Percentiles rank a stretch among this genome's conserved stretches.
phyloP scores from a whole-genome alignment of 192 early-diverging fungal species.

The Coemansia sp. region DNA sequence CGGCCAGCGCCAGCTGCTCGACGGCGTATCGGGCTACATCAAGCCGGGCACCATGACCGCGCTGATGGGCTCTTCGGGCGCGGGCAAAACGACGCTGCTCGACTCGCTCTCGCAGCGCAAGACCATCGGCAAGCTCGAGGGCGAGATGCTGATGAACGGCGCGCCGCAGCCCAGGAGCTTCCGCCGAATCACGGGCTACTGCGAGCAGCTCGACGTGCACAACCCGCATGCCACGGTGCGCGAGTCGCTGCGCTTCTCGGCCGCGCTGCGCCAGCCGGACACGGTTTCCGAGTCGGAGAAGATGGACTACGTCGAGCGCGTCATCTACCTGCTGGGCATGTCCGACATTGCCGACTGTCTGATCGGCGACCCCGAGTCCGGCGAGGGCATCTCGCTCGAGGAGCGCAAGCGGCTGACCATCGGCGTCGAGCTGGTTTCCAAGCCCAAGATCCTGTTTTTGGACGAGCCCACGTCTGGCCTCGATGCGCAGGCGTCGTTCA shows the following conservation, averaged over 20 bases:
- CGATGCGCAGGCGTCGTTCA: conserved; percentile 73
- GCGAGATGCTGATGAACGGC: conserved; percentile 70
- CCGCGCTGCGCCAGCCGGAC: conserved; percentile 65
- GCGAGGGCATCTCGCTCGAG: conserved; percentile 79
- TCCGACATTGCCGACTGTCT: conserved; percentile 68
- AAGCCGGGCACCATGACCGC: conserved; percentile 77
- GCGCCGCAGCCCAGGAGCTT: conserved; percentile 54
- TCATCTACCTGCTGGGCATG: conserved; percentile 73
- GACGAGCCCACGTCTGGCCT: conserved; percentile 89
- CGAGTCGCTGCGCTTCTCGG: conserved; percentile 63
- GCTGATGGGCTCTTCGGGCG: conserved; percentile 69
- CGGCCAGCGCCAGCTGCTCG: conserved; percentile 57
- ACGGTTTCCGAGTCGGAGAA: conserved; percentile 63
- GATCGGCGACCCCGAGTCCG: conserved; percentile 67
- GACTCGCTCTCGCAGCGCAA: conserved; percentile 76
- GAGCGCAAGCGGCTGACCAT: conserved; percentile 87
- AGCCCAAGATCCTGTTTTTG: conserved; percentile 78
- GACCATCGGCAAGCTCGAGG: conserved; percentile 63
- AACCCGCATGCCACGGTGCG: conserved; percentile 69
- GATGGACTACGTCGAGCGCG: conserved; percentile 69
- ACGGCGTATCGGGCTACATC: conserved; percentile 67
- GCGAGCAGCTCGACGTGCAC: conserved; percentile 82
- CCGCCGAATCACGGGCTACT: conserved; percentile 72
- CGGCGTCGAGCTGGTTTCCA: conserved; percentile 77
- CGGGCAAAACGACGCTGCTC: conserved; percentile 75